Conservation (phyloP, 371 early-diverging fungal species). For the Rhizomucor miehei region DNA sequence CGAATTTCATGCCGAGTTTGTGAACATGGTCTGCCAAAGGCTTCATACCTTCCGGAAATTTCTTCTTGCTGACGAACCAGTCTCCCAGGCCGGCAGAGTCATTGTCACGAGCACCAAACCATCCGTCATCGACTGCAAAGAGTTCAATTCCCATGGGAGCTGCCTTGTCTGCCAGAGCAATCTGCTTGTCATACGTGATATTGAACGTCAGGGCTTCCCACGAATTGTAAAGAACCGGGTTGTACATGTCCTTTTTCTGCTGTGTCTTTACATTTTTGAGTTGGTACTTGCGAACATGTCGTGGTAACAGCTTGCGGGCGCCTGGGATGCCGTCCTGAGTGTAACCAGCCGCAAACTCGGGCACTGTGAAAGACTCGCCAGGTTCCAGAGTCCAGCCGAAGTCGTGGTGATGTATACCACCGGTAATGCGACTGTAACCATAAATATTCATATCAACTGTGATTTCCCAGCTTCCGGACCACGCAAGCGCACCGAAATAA, state of each 20-base stretch:
- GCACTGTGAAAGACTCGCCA: conserved; percentile 9
- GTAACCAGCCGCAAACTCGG: conserved; percentile 31
- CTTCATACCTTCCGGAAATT: conserved; percentile 52
- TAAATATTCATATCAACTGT: conserved; percentile 19
- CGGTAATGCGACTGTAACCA: conserved; percentile 22
- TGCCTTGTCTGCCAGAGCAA: conserved; percentile 21
- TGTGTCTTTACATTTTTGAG: conserved; percentile 9
- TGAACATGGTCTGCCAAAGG: conserved; percentile 42
- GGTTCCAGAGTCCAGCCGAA: conserved; percentile 23
- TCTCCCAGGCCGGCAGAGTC: conserved; percentile 53
- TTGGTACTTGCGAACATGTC: conserved; percentile 14
- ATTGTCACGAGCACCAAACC: conserved; percentile 33
- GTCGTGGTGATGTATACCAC: conserved; percentile 36
- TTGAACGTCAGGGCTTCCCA: conserved; percentile 46
- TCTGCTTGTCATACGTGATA: conserved; percentile 26
- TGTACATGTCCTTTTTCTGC: conserved; percentile 3
- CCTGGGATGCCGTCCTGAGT: conserved; percentile 29
- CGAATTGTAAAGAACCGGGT: conserved; percentile 39
- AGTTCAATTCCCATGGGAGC: conserved; percentile 37
- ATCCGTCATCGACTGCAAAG: conserved; percentile 58
- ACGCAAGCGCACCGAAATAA: conserved; percentile 43
- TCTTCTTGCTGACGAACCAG: conserved; percentile 41
- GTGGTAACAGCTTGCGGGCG: conserved; percentile 28
- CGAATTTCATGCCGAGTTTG: conserved; percentile 46
- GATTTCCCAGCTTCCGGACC: conserved; percentile 43